phyloP scores from a whole-genome alignment of 179 eudicot species.

The Actinidia polygama region DNA sequence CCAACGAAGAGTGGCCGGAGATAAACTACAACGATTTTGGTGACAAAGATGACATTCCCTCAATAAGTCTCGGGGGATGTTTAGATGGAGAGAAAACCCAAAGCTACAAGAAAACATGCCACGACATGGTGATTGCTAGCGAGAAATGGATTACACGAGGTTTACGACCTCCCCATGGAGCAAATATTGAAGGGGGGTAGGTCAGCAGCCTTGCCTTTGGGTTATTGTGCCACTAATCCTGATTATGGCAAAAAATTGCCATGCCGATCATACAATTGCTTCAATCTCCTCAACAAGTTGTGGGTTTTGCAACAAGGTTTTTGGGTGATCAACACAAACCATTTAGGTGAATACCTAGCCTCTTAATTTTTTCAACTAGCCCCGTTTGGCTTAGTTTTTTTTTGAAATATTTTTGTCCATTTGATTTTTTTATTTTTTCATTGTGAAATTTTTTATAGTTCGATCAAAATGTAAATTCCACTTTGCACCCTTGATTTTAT shows the following conservation, averaged over 20 bases:
- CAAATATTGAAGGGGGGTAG: constrained; percentile 30
- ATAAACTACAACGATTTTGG: constrained; percentile 21
- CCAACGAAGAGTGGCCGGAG: constrained; percentile 22
- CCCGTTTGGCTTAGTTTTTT: too few relatives aligned
- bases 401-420: too few relatives aligned
- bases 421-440: too few relatives aligned
- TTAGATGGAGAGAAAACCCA: not conserved
- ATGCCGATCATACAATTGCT: constrained; percentile 25
- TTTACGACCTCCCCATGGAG: constrained; percentile 29
- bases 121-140: constrained; percentile 25
- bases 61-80: constrained; percentile 15
- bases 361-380: too few relatives aligned
- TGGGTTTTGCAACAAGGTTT: constrained; percentile 12
- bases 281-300: constrained; percentile 23
- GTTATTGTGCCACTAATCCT: constrained; percentile 28
- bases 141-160: constrained; percentile 18
- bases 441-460: too few relatives aligned
- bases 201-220: constrained; percentile 28
- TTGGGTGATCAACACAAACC: constrained; percentile 25
- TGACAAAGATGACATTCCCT: constrained; percentile 21
- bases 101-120: not conserved
- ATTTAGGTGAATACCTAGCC: constrained; percentile 16
- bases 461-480: too few relatives aligned
- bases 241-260: constrained; percentile 28
- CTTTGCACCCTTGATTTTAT: too few relatives aligned